Base-by-base conservation (phyloP, 176 grass and related monocot genomes). In the Tuctoria greenei region DNA sequence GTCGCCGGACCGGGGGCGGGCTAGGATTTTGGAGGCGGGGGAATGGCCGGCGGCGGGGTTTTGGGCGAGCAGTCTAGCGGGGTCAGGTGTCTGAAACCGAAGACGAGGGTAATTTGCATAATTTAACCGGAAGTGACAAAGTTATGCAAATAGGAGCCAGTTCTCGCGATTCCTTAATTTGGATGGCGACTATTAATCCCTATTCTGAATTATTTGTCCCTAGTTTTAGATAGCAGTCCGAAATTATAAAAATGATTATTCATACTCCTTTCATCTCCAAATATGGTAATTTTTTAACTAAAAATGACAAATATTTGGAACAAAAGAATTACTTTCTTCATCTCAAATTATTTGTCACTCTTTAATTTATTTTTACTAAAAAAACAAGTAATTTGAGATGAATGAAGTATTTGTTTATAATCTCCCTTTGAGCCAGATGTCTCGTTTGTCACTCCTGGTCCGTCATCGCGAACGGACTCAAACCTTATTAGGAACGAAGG, bases 21-120 rank as follows among this genome's bases (percentile, higher is more conserved):
- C 73, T 92, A 92, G 86, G 89, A 83, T 82, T 95, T 95, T 82
- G 47, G 61, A 49, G n/a, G 79, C 20, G 36, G 7, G 28, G 39
- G 21, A 26, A 63, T 31, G 10, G 52, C n/a, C 23, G 24, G 52
- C 21, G 37, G 54, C 55, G 23, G 55, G 55, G 68, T 28, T 64
- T 71, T 67, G 45, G 60, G 34, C 17, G 23, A 21, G 17, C 36
- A 62, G 31, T 27, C 4, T 11, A 28, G 26, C 8, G 1, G 42
- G 65, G 64, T 14, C 11, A 42, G 42, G 41, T 69, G 42, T 61
- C 68, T 39, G 72, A 69, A 75, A 36, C 55, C 15, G 23, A 67
- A 26, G 10, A 12, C 54, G 3, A 23, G 20, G 2, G 20, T 55
- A 6, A 55, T 55, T 51, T n/a, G 17, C 18, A 8, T n/a, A 52